phyloP scores from a whole-genome alignment of 2,329 filamentous ascomycete genomes.

The Curvularia lunata region DNA sequence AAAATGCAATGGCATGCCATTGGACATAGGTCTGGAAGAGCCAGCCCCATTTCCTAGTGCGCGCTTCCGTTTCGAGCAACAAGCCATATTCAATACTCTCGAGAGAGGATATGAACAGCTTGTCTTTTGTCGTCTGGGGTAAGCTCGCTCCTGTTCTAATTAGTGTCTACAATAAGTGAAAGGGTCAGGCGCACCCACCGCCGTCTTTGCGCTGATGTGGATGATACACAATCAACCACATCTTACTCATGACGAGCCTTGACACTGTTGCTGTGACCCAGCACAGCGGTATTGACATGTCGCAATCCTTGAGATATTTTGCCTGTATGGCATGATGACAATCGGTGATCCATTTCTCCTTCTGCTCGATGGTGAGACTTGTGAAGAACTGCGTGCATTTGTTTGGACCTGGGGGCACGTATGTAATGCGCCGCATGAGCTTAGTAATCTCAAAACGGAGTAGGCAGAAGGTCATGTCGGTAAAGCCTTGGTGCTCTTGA shows the following conservation, averaged over 20 bases:
- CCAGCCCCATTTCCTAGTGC: conserved; percentile 69
- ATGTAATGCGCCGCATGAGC: conserved; percentile 55
- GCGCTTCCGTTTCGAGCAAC: conserved; percentile 67
- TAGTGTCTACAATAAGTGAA: background rate
- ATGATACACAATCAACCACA: conserved; percentile 79
- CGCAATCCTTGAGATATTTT: conserved; percentile 58
- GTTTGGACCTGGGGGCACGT: conserved; percentile 52
- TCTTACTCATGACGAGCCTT: conserved; percentile 76
- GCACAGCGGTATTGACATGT: conserved; percentile 65
- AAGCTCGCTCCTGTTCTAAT: conserved; percentile 54
- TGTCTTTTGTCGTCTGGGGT: conserved; percentile 68
- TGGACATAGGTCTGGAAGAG: conserved; percentile 69
- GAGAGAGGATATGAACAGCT: conserved; percentile 73
- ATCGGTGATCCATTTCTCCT: conserved; percentile 59
- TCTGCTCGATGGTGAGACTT: conserved; percentile 54
- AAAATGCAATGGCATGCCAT: conserved; percentile 69
- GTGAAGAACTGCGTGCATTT: conserved; percentile 53
- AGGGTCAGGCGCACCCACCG: conserved; percentile 25
- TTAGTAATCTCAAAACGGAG: conserved; percentile 61
- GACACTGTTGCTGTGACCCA: conserved; percentile 73
- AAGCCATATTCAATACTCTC: conserved; percentile 76
- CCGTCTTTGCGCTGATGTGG: conserved; percentile 69
- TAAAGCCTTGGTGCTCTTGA: conserved; percentile 58
- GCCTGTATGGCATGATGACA: conserved; percentile 57
- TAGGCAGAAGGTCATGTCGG: conserved; percentile 63